A percentile compares a stretch with the other conserved stretches of the same genome.
Conservation (phyloP, 139 green algal species). For the Haematococcus lacustris region DNA sequence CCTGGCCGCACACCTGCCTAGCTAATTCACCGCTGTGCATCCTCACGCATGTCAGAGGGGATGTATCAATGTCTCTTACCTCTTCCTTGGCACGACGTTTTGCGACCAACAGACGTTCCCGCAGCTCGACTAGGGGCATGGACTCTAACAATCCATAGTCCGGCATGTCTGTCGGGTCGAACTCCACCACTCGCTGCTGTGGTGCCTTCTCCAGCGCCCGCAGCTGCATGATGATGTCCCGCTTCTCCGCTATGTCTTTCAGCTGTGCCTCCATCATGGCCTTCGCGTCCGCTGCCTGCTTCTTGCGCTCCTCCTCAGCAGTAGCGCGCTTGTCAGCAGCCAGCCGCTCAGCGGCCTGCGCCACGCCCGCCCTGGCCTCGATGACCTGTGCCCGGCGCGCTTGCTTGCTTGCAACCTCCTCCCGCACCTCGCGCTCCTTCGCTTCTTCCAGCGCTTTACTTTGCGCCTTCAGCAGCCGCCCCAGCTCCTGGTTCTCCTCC, state of each 20-base stretch:
- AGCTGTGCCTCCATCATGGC: conserved; percentile 34
- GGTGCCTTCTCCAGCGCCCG: conserved; percentile 48
- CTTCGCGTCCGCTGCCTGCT: conserved; percentile 20
- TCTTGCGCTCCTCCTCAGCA: conserved; percentile 12
- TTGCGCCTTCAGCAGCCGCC: conserved; percentile 29
- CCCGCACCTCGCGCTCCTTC: conserved; percentile 31
- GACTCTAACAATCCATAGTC: conserved; percentile 34
- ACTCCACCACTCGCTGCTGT: conserved; percentile 21
- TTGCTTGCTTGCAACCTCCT: conserved; percentile 30
- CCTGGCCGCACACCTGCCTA: too few species aligned
- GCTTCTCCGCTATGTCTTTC: conserved; percentile 44
- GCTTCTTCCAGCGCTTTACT: conserved; percentile 28
- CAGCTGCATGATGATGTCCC: conserved; percentile 63
- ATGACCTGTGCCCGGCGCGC: conserved; percentile 26
- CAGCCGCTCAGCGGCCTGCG: conserved; percentile 30
- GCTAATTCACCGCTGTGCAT: too few species aligned
- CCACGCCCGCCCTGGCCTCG: conserved; percentile 28
- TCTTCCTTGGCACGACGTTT: conserved; percentile 35
- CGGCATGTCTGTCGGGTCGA: conserved; percentile 44
- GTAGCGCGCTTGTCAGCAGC: conserved; percentile 9
- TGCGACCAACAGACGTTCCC: conserved; percentile 36
- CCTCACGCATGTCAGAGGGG: too few species aligned
- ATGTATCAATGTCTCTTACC: too few species aligned
- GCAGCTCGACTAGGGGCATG: conserved; percentile 66
- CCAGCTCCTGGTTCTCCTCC: conserved; percentile 27